Evolutionary conservation across 192 early-diverging fungal species (phyloP), one percentile per base, ranked within the genome.

Genomic region (Thamnidium elegans): DNA sequence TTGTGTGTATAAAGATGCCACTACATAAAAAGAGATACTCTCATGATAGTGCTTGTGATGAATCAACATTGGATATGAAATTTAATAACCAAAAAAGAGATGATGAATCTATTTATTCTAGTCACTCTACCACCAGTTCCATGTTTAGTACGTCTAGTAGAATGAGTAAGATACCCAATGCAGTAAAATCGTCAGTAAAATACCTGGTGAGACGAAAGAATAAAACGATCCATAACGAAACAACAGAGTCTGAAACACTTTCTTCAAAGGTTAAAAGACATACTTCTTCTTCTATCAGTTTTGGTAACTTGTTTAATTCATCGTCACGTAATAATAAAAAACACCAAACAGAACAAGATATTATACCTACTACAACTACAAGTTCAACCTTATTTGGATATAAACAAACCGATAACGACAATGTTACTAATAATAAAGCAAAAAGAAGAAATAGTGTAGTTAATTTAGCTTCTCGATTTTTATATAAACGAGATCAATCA

Each of bases 91-190:
- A 4, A 19, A 39, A 50, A 32, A n/a, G 44, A 62, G 66, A 66
- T 2, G 67, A 59, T 47, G 70, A 74, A 50, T 78, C 76, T 14
- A 46, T 71, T 30, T 50, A 58, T 54, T 75, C 76, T 10, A 70
- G 45, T n/a, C 36, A 21, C 2, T 75, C 74, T 13, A 53, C 60
- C 17, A 67, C 71, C 10, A 67, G 65, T 43, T 67, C 71, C 4
- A 67, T 75, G n/a, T 61, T 75, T 19, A 70, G 74, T 10, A 63
- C 68, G n/a, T 66, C 68, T 14, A 67, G 64, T 21, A 62, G 48
- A 19, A 63, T 70, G 19, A 54, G 45, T 20, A 67, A 68, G 45
- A 52, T 73, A 52, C 71, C 68, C 20, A 55, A 67, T 20, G 62
- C 58, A 15, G 48, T 70, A 11, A 75, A 75, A 21, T 50, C 68